Evolutionary conservation across 208 protist genomes (phyloP), one percentile per base, ranked within the genome.

Genomic region (Leishmania turanica): DNA sequence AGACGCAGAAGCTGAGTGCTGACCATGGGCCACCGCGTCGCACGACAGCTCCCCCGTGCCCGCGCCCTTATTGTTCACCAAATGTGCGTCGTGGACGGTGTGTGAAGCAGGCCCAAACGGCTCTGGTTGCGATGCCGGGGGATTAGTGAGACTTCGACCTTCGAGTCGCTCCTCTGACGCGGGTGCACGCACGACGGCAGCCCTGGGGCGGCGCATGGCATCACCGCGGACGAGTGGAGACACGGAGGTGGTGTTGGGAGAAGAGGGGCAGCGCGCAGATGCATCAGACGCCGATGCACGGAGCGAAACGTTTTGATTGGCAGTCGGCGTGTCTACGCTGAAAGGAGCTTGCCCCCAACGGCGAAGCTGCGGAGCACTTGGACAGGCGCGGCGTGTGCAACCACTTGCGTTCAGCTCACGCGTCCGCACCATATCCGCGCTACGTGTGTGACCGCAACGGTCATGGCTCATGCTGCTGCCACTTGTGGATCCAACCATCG

Each of bases 281-380:
- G 70, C 70, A 40, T n/a, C 47, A 31, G 17, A 56, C 27, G n/a
- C 70, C 47, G 47, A 54, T 34, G 24, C 9, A 45, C 0, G 37
- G 5, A 78, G 49, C 42, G 56, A 37, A 27, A 17, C 31, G 3
- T 11, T 40, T 47, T 27, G 21, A 40, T 54, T 56, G 11, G 31
- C 70, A 31, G 58, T 24, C 3, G 47, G 40, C 24, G 42, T 74
- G 9, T 15, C 70, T 37, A 74, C 27, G 47, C 45, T 40, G n/a
- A 7, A 47, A 9, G 31, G 70, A 47, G 40, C 19, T n/a, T 56
- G 3, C 13, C 62, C 58, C 66, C 49, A 70, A 17, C 49, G 49
- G 5, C 80, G 74, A 51, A 47, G 74, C 62, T 75, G 73, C 13
- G 66, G 66, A 19, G 75, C 80, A 34, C 80, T 84, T 5, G 80